A percentile compares a stretch with the other conserved stretches of the same genome.
Conservation (phyloP, 2,329 filamentous ascomycete species). For the Dactylella cylindrospora region DNA sequence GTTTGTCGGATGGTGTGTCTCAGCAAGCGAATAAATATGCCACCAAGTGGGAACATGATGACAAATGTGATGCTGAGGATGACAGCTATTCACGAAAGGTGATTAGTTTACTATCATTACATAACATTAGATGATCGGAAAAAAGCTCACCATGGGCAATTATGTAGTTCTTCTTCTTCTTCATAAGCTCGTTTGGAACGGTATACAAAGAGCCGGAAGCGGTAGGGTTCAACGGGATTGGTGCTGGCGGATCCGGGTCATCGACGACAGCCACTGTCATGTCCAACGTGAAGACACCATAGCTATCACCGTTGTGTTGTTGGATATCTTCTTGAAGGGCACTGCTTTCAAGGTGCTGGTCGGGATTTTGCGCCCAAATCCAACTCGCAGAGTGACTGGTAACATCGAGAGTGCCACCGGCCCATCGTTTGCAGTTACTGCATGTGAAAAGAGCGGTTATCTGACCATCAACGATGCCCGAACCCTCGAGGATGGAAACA, state of each 20-base stretch:
- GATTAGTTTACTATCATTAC: constrained; percentile 1
- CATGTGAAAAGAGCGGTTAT: constrained; percentile 51
- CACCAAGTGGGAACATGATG: constrained; percentile 63
- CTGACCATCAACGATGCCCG: constrained; percentile 44
- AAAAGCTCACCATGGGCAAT: constrained; percentile 48
- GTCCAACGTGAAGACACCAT: constrained; percentile 56
- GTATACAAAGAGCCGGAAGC: constrained; percentile 39
- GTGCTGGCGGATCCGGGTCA: constrained; percentile 51
- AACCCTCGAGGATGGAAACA: constrained; percentile 45
- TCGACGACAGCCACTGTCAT: constrained; percentile 55
- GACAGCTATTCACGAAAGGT: constrained; percentile 53
- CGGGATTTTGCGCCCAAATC: constrained; percentile 61
- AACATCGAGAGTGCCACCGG: constrained; percentile 55
- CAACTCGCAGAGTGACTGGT: constrained; percentile 54
- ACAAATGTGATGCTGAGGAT: constrained; percentile 65
- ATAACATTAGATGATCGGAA: not conserved
- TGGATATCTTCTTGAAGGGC: constrained; percentile 53
- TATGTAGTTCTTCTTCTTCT: constrained; percentile 46
- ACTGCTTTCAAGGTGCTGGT: constrained; percentile 55
- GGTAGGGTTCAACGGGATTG: constrained; percentile 28
- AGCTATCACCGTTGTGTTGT: constrained; percentile 55
- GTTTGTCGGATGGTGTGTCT: constrained; percentile 53
- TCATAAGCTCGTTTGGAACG: constrained; percentile 36
- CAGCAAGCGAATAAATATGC: constrained; percentile 63
- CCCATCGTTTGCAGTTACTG: constrained; percentile 59